phyloP scores from a whole-genome alignment of 2,329 filamentous ascomycete species.

The Fusarium caatingaense region DNA sequence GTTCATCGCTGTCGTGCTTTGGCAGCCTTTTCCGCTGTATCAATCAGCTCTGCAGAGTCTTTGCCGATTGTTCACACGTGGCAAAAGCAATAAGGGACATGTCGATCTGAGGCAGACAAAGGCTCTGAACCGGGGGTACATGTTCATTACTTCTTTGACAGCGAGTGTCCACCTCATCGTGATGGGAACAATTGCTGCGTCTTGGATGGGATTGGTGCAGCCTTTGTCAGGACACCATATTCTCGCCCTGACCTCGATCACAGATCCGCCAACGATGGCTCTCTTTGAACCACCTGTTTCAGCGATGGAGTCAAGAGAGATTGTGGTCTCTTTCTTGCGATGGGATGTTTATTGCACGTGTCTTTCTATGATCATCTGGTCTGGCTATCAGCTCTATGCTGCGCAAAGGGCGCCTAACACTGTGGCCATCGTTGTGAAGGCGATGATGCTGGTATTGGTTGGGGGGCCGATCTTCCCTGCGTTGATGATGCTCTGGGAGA shows the following conservation, averaged over 20 bases:
- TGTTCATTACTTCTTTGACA: constrained; percentile 12
- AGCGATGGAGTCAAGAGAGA: constrained; percentile 6
- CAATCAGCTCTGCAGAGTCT: constrained; percentile 14
- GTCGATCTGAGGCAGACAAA: neutral
- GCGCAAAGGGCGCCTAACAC: neutral
- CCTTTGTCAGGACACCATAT: constrained; percentile 26
- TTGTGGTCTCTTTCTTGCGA: constrained; percentile 37
- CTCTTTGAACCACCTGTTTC: constrained; percentile 23
- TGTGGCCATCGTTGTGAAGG: neutral
- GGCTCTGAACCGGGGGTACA: constrained; percentile 13
- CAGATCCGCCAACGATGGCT: constrained; percentile 26
- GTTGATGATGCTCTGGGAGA: constrained; percentile 31
- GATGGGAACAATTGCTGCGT: constrained; percentile 17
- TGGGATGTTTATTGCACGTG: constrained; percentile 42
- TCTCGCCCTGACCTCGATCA: constrained; percentile 27
- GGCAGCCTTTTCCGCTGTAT: constrained; percentile 39
- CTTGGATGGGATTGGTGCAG: neutral
- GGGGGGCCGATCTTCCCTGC: constrained; percentile 37
- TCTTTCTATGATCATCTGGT: constrained; percentile 30
- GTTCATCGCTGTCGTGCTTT: constrained; percentile 24
- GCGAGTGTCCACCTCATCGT: constrained; percentile 18
- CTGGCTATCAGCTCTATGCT: constrained; percentile 21
- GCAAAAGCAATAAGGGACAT: neutral
- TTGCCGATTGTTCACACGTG: neutral
- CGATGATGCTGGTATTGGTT: constrained; percentile 2